Evolutionary conservation across 495 filamentous ascomycete species (phyloP).

Genomic region (Pyronema domesticum): DNA sequence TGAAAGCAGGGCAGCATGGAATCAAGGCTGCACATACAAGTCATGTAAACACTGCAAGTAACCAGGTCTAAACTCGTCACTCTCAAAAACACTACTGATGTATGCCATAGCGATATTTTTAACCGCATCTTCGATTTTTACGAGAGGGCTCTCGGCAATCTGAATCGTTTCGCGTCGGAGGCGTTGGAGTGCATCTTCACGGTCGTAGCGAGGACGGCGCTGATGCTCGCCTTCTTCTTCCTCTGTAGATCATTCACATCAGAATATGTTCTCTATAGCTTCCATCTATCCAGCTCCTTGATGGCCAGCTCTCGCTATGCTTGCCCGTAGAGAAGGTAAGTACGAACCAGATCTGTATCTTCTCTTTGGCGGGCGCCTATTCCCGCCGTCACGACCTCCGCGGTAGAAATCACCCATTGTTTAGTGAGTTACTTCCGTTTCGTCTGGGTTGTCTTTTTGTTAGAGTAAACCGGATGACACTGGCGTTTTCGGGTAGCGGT

Average conservation of each 20-base stretch:
- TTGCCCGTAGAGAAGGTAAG: neutral
- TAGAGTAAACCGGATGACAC: too few species aligned
- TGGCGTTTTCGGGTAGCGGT: too few species aligned
- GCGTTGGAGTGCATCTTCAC: constrained; percentile 52
- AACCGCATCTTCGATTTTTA: constrained; percentile 65
- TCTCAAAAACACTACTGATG: constrained; percentile 54
- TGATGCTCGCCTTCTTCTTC: constrained; percentile 55
- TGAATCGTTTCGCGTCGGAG: constrained; percentile 63
- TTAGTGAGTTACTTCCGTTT: neutral
- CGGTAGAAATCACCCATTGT: constrained; percentile 25
- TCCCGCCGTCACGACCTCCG: constrained; percentile 17
- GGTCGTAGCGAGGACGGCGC: constrained; percentile 54
- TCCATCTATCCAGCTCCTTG: too few species aligned
- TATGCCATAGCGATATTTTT: constrained; percentile 55
- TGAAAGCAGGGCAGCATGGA: too few species aligned
- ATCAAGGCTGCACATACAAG: constrained; percentile 32
- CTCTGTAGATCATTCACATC: constrained; percentile 7
- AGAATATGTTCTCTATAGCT: neutral
- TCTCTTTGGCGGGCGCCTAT: constrained; percentile 18
- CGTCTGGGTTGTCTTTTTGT: too few species aligned
- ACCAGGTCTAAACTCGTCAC: constrained; percentile 48
- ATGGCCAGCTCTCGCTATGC: neutral
- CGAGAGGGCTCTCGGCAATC: constrained; percentile 75
- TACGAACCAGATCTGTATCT: constrained; percentile 19
- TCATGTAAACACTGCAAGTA: constrained; percentile 57